Evolutionary conservation across 257 asterid genomes (phyloP).

Genomic region (Cruciata laevipes): DNA sequence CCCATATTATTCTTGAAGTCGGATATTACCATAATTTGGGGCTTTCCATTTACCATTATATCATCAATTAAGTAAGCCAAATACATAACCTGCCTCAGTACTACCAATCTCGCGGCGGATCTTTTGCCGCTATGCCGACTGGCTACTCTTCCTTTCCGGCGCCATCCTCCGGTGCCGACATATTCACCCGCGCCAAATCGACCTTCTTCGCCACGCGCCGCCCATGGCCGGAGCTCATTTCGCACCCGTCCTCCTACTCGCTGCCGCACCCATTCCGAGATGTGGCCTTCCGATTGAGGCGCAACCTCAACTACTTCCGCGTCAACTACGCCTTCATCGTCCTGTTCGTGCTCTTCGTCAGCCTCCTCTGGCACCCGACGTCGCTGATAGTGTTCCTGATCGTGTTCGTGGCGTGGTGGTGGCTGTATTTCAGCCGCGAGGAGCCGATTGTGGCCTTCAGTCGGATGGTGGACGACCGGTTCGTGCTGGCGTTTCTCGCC

Average conservation of each 20-base stretch:
- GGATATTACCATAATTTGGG: neutral
- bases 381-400: slow-evolving; percentile 52
- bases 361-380: slow-evolving; percentile 61
- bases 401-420: slow-evolving; percentile 43
- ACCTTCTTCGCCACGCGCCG: slow-evolving; percentile 47
- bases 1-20: neutral
- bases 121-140: slow-evolving; percentile 2
- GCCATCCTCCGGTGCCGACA: neutral
- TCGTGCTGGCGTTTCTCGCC: slow-evolving; percentile 35
- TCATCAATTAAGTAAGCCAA: neutral
- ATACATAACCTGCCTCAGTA: neutral
- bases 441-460: slow-evolving; percentile 45
- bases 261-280: slow-evolving; percentile 38
- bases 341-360: slow-evolving; percentile 41
- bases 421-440: slow-evolving; percentile 51
- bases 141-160: slow-evolving; percentile 12
- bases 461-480: slow-evolving; percentile 60
- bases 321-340: slow-evolving; percentile 47
- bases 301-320: slow-evolving; percentile 58
- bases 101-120: neutral
- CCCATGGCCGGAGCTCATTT: slow-evolving; percentile 67
- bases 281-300: slow-evolving; percentile 34
- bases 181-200: slow-evolving; percentile 28
- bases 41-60: too few relatives aligned
- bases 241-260: slow-evolving; percentile 58